Evolutionary conservation across 2,329 filamentous ascomycete genomes (phyloP).

Genomic region (Neofusicoccum sp.): DNA sequence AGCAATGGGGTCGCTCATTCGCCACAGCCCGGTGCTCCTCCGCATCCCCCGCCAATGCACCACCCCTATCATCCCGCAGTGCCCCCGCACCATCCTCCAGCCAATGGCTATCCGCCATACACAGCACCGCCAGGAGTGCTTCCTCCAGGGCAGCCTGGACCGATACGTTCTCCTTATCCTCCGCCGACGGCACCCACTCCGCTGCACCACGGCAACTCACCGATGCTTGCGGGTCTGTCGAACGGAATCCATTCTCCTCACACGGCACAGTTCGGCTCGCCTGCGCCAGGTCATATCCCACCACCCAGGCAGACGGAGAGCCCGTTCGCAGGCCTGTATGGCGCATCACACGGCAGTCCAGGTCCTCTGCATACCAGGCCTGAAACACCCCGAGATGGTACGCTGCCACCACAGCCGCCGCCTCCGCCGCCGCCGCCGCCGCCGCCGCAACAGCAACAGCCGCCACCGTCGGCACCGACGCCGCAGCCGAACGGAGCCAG

Average conservation of each 20-base stretch:
- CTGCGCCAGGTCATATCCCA: slow-evolving; percentile 5
- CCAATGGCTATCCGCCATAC: slow-evolving; percentile 36
- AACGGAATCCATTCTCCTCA: slow-evolving; percentile 25
- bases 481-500: slow-evolving; percentile 21
- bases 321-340: slow-evolving; percentile 26
- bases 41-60: slow-evolving; percentile 24
- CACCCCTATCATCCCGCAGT: slow-evolving; percentile 28
- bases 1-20: slow-evolving; percentile 34
- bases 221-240: slow-evolving; percentile 19
- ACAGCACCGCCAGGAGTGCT: slow-evolving; percentile 29
- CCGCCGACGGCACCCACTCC: slow-evolving; percentile 30
- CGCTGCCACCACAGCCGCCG: slow-evolving; percentile 31
- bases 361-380: slow-evolving; percentile 28
- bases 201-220: slow-evolving; percentile 32
- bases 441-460: no score
- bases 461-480: no score
- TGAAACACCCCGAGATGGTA: slow-evolving; percentile 33
- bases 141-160: slow-evolving; percentile 29
- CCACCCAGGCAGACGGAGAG: slow-evolving; percentile 32
- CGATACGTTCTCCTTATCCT: slow-evolving; percentile 27
- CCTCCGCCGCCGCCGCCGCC: slow-evolving; percentile 16
- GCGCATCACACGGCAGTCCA: background rate
- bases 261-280: slow-evolving; percentile 23
- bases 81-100: slow-evolving; percentile 29
- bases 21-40: slow-evolving; percentile 25